Conservation (phyloP, 805 yeast species). For the Yamadazyma kitorensis region DNA sequence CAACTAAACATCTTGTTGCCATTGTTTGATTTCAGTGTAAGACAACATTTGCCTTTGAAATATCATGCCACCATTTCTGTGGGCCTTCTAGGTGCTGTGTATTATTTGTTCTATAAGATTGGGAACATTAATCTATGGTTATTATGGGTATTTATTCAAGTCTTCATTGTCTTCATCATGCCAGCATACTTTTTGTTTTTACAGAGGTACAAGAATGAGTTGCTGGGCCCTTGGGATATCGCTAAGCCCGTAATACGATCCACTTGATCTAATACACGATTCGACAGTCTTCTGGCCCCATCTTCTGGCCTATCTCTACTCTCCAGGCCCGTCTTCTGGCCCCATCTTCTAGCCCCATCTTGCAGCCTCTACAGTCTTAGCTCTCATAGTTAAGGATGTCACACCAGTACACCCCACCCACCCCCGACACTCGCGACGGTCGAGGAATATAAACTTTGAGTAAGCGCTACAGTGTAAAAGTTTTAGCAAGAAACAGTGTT, state of each 20-base stretch:
- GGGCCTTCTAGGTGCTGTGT: constrained; percentile 16
- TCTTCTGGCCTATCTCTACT: too few species aligned
- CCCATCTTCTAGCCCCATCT: too few species aligned
- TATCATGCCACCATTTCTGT: constrained; percentile 26
- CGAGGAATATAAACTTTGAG: too few species aligned
- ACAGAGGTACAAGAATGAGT: constrained; percentile 78
- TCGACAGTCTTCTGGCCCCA: too few species aligned
- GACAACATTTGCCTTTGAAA: constrained; percentile 25
- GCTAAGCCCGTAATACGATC: constrained; percentile 54
- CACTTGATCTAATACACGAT: too few species aligned
- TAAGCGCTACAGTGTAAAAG: too few species aligned
- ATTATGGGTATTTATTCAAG: constrained; percentile 51
- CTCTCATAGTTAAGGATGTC: too few species aligned
- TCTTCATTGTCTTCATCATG: constrained; percentile 49
- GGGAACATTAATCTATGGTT: constrained; percentile 29
- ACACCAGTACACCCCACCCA: too few species aligned
- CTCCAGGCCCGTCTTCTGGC: too few species aligned
- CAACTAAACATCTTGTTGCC: constrained; percentile 74
- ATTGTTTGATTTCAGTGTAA: constrained; percentile 57
- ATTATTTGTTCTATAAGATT: constrained; percentile 24
- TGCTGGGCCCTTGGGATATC: constrained; percentile 93
- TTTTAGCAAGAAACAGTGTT: too few species aligned
- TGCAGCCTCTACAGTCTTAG: too few species aligned
- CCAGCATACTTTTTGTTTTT: constrained; percentile 70
- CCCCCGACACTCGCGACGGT: too few species aligned